Conservation (phyloP, 1,284 basidiomycete species). For the Marasmius fiardii region DNA sequence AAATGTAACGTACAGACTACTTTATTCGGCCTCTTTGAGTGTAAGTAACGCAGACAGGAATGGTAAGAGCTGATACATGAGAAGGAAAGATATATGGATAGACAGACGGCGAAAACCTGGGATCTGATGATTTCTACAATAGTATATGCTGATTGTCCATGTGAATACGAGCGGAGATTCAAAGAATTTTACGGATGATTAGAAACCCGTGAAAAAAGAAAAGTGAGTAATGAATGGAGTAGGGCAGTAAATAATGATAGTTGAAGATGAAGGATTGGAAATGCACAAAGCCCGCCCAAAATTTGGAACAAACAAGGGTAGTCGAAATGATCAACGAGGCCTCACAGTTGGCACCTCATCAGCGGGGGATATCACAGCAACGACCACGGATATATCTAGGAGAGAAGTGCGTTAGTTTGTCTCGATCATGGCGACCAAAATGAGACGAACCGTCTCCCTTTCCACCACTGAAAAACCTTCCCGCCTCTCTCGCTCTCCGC, state of each 20-base stretch:
- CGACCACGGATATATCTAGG: constrained; percentile 64
- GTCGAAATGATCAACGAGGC: background rate
- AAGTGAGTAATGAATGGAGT: background rate
- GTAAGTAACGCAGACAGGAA: too few relatives aligned
- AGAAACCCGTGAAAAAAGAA: background rate
- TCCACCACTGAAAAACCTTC: constrained; percentile 63
- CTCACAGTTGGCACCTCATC: background rate
- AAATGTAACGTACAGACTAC: too few relatives aligned
- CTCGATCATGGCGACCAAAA: background rate
- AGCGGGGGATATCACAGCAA: constrained; percentile 55
- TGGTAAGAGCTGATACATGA: too few relatives aligned
- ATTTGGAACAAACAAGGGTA: background rate
- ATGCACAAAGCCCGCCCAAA: background rate
- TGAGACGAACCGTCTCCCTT: constrained; percentile 67
- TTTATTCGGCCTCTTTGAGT: too few relatives aligned
- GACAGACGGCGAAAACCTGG: too few relatives aligned
- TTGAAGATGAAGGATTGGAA: background rate
- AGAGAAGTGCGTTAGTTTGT: background rate
- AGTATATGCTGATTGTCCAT: too few relatives aligned
- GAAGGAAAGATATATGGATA: too few relatives aligned
- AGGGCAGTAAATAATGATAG: background rate
- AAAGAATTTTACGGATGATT: background rate
- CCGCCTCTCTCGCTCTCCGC: constrained; percentile 60
- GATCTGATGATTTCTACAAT: too few relatives aligned
- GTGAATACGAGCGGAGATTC: too few relatives aligned